These are phyloP conservation scores for Mycena kentingensis DNA, from an alignment of 768 basidiomycete genomes.

Conservation along the genomic window DNA sequence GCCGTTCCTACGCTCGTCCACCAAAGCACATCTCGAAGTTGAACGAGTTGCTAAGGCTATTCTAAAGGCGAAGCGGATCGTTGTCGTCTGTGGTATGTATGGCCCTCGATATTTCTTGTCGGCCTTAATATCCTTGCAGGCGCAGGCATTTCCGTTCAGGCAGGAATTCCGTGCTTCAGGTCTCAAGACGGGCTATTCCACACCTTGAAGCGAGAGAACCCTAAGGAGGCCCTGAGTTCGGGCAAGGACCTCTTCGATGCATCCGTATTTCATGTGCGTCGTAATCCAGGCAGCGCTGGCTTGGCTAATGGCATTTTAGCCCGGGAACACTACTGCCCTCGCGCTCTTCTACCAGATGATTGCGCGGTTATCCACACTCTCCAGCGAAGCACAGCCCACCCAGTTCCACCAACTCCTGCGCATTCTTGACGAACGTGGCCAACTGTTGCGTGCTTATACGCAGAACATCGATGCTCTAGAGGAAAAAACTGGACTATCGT, in stretches of 20 bases:
- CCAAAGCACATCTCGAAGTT: slow-evolving; percentile 49
- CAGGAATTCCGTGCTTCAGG: slow-evolving; percentile 90
- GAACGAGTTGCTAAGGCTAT: slow-evolving; percentile 63
- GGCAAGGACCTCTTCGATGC: slow-evolving; percentile 92
- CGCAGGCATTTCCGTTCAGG: slow-evolving; percentile 85
- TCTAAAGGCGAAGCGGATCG: slow-evolving; percentile 77
- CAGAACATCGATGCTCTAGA: slow-evolving; percentile 95
- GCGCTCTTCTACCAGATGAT: slow-evolving; percentile 94
- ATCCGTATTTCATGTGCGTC: slow-evolving; percentile 80
- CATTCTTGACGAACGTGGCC: slow-evolving; percentile 70
- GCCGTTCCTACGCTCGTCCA: slow-evolving; percentile 53
- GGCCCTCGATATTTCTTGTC: slow-evolving; percentile 6
- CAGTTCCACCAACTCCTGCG: slow-evolving; percentile 79
- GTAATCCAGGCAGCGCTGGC: neutral
- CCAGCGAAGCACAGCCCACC: slow-evolving; percentile 73
- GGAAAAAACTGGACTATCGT: slow-evolving; percentile 80
- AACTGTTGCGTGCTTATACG: slow-evolving; percentile 84
- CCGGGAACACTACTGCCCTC: slow-evolving; percentile 70
- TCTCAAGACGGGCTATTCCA: slow-evolving; percentile 81
- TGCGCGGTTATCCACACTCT: slow-evolving; percentile 73
- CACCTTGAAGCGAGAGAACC: slow-evolving; percentile 75
- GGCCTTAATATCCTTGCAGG: slow-evolving; percentile 43
- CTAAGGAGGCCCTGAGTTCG: slow-evolving; percentile 65
- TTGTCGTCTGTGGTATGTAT: slow-evolving; percentile 81
- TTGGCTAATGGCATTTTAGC: slow-evolving; percentile 40